Evolutionary conservation across 345 rosid species (phyloP), one percentile per base, ranked within the genome.

Genomic region (Hibiscus mutabilis): DNA sequence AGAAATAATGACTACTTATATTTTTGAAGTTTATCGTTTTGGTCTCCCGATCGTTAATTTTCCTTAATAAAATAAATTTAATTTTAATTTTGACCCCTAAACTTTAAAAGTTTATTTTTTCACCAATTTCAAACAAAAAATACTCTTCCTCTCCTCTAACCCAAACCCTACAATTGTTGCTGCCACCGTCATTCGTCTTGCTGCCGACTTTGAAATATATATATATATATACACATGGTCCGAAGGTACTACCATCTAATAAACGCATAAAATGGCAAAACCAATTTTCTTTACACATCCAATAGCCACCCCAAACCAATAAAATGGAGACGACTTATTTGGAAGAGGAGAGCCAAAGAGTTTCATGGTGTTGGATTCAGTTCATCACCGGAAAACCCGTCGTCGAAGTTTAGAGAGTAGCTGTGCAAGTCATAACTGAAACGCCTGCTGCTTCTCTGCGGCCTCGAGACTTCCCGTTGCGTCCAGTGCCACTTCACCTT

Each of bases 401-500:
- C 86, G 55, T 83, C 84, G 9, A 83, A 83, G 68, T 83, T 83
- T 1, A 80, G 77, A 76, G 79, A 73, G 72, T 83, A 83, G 63
- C 82, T 80, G 27, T 72, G 67, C 5, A 78, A 76, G 71, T 80
- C 86, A 72, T 80, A 83, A 68, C 77, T 78, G 78, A 52, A 83
- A 72, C 74, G 77, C 76, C 74, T 59, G 66, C 74, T 78, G 24
- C 51, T 75, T 42, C 73, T 46, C 21, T 67, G 56, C 69, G 53
- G 61, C 24, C 76, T 79, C 74, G 44, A 73, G 31, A 71, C 19
- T 65, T 11, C 22, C 57, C 57, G 9, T 2, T 58, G 66, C 74
- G 70, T 72, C 72, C 78, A 83, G 72, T 75, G 80, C 62, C 82
- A 74, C 64, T 80, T 83, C 11, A 80, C 14, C 67, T 79, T 80